Evolutionary conservation across 371 early-diverging fungal species (phyloP).

Genomic region (Apophysomyces trapeziformis): DNA sequence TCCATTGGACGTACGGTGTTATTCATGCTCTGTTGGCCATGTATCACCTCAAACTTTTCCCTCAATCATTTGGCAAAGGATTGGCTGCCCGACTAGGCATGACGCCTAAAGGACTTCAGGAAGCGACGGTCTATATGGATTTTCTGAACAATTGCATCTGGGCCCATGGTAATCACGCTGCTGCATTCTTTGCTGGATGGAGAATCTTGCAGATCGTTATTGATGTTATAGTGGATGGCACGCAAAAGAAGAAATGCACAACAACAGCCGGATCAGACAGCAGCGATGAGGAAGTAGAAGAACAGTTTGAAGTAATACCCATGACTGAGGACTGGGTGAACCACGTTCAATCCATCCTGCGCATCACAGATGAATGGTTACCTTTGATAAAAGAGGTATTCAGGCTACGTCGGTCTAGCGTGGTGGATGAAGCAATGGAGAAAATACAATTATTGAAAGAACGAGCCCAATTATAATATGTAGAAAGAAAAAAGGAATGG

Average conservation of each 20-base stretch:
- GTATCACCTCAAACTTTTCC: conserved; percentile 46
- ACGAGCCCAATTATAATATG: not conserved
- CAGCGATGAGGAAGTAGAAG: not conserved
- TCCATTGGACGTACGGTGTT: conserved; percentile 46
- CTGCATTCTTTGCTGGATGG: conserved; percentile 55
- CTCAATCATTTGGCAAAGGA: conserved; percentile 46
- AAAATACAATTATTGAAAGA: conserved; percentile 23
- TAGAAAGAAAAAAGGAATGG: not conserved
- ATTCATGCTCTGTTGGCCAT: conserved; percentile 40
- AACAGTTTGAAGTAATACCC: conserved; percentile 22
- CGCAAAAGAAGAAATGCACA: conserved; percentile 17
- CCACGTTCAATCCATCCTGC: conserved; percentile 22
- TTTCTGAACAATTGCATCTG: conserved; percentile 24
- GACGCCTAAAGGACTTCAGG: conserved; percentile 37
- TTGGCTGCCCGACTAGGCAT: conserved; percentile 42
- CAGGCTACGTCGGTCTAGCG: conserved; percentile 22
- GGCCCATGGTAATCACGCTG: conserved; percentile 38
- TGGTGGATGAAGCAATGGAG: conserved; percentile 33
- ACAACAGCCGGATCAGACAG: not conserved
- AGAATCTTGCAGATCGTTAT: conserved; percentile 31
- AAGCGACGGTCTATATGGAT: conserved; percentile 38
- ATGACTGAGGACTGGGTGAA: conserved; percentile 34
- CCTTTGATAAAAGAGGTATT: conserved; percentile 36
- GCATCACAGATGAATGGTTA: conserved; percentile 34
- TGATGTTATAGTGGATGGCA: conserved; percentile 31